Base-by-base conservation (phyloP, 495 filamentous ascomycete species). In the Endocarpon pusillum region DNA sequence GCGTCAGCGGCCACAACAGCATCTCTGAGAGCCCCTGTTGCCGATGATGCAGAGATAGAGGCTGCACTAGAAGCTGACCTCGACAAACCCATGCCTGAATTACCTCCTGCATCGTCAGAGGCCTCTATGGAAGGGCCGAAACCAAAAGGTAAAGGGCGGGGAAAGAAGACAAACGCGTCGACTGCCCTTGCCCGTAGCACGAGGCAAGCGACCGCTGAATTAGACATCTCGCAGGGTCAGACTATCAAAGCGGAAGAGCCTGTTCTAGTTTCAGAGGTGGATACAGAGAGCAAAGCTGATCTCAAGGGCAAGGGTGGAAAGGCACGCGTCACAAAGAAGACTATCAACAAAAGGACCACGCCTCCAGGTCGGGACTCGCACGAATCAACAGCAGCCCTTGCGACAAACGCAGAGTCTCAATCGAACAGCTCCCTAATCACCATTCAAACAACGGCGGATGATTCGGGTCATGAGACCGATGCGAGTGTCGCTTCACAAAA, bases 31-130 rank as follows among this genome's bases (percentile, higher is more conserved):
- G 41, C 53, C 15, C 49, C 44, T 20, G 34, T 60, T 1, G 63
- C 63, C 3, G 59, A 65, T 31, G 73, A 85, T 34, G 70, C 73
- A 2, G 78, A 80, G 34, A 61, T 82, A 21, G 73, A 84, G n/a
- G 65, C 67, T 17, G 71, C 66, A 20, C 57, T 84, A 2, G 67
- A 75, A 41, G 71, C 71, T 14, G 78, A 79, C 27, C 63, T 81
- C 12, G 75, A 74, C 11, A 54, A 64, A 22, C 69, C 58, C 4
- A 40, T 73, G 8, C 67, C 59, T 7, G 67, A 74, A 34, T n/a
- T n/a, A n/a, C n/a, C n/a, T n/a, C n/a, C n/a, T n/a, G n/a, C n/a
- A n/a, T n/a, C n/a, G n/a, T 70, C 70, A 17, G 70, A 75, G 28
- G 52, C 36, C 6, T 42, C 45, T 8, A 9, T 33, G 8, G 36